Percentiles rank a stretch among this genome's conserved stretches.
These are phyloP conservation scores for Populus hybrid DNA, from an alignment of 441 rosid species.

Conservation along the genomic window DNA sequence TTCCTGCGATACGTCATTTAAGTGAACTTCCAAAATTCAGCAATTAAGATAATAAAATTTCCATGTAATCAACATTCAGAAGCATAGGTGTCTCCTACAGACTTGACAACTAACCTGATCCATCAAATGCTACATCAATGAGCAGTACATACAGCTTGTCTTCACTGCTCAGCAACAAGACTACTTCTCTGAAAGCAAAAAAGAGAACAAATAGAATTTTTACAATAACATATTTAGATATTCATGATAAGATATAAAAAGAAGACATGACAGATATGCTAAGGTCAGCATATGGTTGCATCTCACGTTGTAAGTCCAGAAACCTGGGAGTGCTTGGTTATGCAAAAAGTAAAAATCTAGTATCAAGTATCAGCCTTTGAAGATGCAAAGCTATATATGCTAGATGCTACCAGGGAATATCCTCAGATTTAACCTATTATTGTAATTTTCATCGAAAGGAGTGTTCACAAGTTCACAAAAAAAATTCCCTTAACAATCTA, in stretches of 20 bases:
- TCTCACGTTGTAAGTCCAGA: not conserved
- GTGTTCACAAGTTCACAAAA: not conserved
- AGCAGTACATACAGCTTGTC: constrained; percentile 67
- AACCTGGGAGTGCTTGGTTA: not conserved
- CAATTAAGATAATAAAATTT: constrained; percentile 5
- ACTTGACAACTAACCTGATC: constrained; percentile 57
- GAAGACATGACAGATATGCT: not conserved
- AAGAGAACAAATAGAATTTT: not conserved
- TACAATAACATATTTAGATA: not conserved
- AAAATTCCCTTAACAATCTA: not conserved
- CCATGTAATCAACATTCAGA: constrained; percentile 11
- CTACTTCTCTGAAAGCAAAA: constrained; percentile 59
- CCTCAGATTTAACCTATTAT: not conserved
- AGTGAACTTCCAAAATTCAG: constrained; percentile 26
- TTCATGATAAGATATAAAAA: not conserved
- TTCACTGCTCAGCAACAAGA: constrained; percentile 58
- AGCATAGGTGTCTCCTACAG: constrained; percentile 14
- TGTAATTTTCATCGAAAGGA: not conserved
- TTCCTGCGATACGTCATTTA: constrained; percentile 47
- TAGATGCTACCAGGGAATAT: not conserved
- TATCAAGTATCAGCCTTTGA: not conserved
- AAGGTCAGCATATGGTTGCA: not conserved
- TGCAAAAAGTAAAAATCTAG: not conserved
- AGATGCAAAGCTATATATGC: not conserved
- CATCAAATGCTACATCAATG: constrained; percentile 49